Evolutionary conservation across 208 protist genomes (phyloP).

Genomic region (Crithidia thermophila): DNA sequence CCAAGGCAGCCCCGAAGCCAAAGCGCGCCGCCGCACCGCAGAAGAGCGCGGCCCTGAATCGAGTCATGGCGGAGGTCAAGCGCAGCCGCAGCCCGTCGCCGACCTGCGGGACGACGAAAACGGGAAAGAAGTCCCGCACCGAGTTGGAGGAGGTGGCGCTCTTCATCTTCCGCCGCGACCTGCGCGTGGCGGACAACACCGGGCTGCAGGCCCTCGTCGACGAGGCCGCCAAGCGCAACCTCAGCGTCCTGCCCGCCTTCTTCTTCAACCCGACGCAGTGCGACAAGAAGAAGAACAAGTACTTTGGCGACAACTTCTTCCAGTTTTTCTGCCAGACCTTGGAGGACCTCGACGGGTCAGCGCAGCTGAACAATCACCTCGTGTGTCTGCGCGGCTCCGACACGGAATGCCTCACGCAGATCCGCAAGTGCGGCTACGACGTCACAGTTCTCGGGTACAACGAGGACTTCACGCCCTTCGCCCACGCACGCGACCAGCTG

Average conservation of each 20-base stretch:
- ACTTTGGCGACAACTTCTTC: slow-evolving; percentile 72
- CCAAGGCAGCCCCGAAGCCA: not conserved
- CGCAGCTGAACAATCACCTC: slow-evolving; percentile 58
- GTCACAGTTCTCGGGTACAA: slow-evolving; percentile 71
- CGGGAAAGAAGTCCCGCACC: slow-evolving; percentile 15
- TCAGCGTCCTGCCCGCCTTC: slow-evolving; percentile 64
- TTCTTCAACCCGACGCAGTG: slow-evolving; percentile 81
- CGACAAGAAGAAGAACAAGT: slow-evolving; percentile 58
- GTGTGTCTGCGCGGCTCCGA: slow-evolving; percentile 70
- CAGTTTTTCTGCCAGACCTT: slow-evolving; percentile 76
- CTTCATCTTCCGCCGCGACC: slow-evolving; percentile 77
- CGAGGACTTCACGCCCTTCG: slow-evolving; percentile 77
- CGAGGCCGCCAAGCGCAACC: slow-evolving; percentile 17
- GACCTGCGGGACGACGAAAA: not conserved
- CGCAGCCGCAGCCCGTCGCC: slow-evolving; percentile 29
- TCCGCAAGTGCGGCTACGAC: slow-evolving; percentile 45
- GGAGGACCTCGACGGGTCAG: slow-evolving; percentile 45
- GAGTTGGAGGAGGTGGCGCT: slow-evolving; percentile 41
- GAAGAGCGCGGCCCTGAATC: not conserved
- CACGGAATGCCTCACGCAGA: slow-evolving; percentile 39
- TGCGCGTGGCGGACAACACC: slow-evolving; percentile 74
- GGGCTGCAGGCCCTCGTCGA: slow-evolving; percentile 48
- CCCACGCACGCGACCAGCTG: slow-evolving; percentile 46
- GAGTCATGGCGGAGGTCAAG: slow-evolving; percentile 17
- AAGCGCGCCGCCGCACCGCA: not conserved